Conservation (phyloP, 2,329 filamentous ascomycete species). For the Colletotrichum acutatum region DNA sequence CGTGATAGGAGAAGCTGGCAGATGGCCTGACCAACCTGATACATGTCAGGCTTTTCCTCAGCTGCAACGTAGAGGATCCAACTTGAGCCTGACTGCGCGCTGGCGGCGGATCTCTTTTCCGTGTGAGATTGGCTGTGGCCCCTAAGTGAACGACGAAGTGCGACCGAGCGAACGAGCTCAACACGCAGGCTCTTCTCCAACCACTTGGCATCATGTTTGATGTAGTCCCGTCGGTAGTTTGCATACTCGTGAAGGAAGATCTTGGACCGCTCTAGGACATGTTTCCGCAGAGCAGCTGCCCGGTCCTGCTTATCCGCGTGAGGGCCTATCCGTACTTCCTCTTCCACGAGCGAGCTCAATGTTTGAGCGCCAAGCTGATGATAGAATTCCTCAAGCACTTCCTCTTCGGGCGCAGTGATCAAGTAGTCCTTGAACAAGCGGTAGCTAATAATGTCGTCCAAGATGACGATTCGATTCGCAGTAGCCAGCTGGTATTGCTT, state of each 20-base stretch:
- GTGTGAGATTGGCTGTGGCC: conserved; percentile 76
- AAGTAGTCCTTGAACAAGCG: conserved; percentile 87
- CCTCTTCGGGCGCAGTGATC: conserved; percentile 90
- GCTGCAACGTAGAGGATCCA: conserved; percentile 82
- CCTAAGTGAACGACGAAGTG: conserved; percentile 79
- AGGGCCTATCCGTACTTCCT: conserved; percentile 78
- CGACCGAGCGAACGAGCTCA: conserved; percentile 80
- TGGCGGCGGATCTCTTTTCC: conserved; percentile 81
- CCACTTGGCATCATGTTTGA: conserved; percentile 91
- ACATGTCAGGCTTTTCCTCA: conserved; percentile 78
- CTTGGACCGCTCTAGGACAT: conserved; percentile 87
- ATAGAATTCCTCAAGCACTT: conserved; percentile 87
- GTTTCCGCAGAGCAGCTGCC: conserved; percentile 78
- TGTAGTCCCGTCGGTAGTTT: conserved; percentile 77
- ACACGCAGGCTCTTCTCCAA: conserved; percentile 86
- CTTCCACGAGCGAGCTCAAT: conserved; percentile 81
- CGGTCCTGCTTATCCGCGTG: conserved; percentile 73
- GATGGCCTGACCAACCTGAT: conserved; percentile 90
- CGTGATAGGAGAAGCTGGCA: conserved; percentile 83
- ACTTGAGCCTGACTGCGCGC: conserved; percentile 61
- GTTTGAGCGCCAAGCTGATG: conserved; percentile 79
- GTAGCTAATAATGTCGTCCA: conserved; percentile 91
- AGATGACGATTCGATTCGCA: conserved; percentile 78
- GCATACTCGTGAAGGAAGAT: conserved; percentile 85
- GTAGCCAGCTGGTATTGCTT: conserved; percentile 82